Evolutionary conservation across 148 eudicot species (phyloP), one percentile per base, ranked within the genome.

Genomic region (Dianthus caryophyllus): DNA sequence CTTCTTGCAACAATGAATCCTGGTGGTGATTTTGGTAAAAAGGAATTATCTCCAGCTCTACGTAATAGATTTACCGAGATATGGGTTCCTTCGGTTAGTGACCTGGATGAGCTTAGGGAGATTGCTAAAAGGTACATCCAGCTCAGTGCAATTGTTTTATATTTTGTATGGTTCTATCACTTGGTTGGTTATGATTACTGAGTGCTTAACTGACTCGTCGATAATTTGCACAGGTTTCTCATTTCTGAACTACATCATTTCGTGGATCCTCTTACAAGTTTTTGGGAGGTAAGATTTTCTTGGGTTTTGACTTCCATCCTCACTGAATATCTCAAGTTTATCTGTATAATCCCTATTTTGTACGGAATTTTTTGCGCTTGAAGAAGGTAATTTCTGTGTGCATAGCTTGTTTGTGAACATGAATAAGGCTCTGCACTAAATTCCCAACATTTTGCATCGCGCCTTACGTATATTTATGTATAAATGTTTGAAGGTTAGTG

Each of bases 1-100:
- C 82, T 94, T 63, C 93, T 94, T 53, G 97, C 99, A 58, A 94
- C 99, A 72, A 94, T 94, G 99, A 94, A 94, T 61, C 99, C 99
- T 73, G 97, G 99, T 68, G 99, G 99, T 51, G 99, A 94, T 79
- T 90, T 78, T 82, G 99, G 99, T 58, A 94, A 94, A 65, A 94
- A 94, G 54, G 99, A 94, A 74, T 75, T 94, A 33, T 94, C 99
- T 44, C 99, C 99, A 30, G 99, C 99, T 31, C 96, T 94, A 59
- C 99, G 99, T 68, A 94, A 94, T 75, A 80, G 99, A 61, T 94
- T 94, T 75, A 94, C 99, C 22, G 99, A 94, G 81, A 90, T 94
- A 71, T 94, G 99, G 99, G 97, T 94, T 59, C 99, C 99, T 44
- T 74, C 97, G 63, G 90, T 90, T 61, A 43, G 61, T 71, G 89